Percentiles rank a stretch among this genome's conserved stretches.
Conservation (phyloP, 306 rosid genomes). For the Argentina anserina region DNA sequence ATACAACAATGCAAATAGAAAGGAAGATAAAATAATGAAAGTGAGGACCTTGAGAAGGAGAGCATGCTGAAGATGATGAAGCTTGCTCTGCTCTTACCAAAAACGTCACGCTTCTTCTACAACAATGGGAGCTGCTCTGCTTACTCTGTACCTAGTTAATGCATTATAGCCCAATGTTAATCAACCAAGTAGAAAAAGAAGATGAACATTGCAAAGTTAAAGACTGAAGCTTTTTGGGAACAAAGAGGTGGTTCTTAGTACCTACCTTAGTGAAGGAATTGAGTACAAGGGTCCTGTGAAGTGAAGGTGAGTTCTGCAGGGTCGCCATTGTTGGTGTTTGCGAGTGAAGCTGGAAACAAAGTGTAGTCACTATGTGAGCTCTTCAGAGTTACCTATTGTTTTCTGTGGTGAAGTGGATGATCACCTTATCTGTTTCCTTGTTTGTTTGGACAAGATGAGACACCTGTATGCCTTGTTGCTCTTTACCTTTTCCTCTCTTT, state of each 20-base stretch:
- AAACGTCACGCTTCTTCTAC: constrained; percentile 55
- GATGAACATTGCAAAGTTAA: neutral
- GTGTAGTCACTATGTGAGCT: neutral
- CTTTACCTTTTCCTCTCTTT: constrained; percentile 4
- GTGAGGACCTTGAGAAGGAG: constrained; percentile 56
- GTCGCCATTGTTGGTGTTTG: constrained; percentile 54
- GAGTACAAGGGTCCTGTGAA: constrained; percentile 52
- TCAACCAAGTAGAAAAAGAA: neutral
- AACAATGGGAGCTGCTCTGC: constrained; percentile 38
- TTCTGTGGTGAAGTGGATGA: constrained; percentile 9
- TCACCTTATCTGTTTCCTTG: constrained; percentile 33
- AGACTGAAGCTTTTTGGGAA: neutral
- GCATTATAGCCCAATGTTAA: constrained; percentile 12
- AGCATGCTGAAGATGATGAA: constrained; percentile 35
- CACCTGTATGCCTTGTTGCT: constrained; percentile 15
- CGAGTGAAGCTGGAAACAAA: constrained; percentile 17
- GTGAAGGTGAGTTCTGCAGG: constrained; percentile 61
- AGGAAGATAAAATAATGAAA: neutral
- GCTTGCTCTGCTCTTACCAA: constrained; percentile 54
- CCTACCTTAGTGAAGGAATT: constrained; percentile 81
- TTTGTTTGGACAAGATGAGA: constrained; percentile 13
- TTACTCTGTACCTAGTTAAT: constrained; percentile 40
- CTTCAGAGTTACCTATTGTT: neutral
- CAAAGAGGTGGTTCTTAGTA: neutral
- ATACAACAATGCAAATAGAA: constrained; percentile 3